These are phyloP conservation scores for Lepidium aucheri DNA, from an alignment of 345 rosid species.

Conservation along the genomic window DNA sequence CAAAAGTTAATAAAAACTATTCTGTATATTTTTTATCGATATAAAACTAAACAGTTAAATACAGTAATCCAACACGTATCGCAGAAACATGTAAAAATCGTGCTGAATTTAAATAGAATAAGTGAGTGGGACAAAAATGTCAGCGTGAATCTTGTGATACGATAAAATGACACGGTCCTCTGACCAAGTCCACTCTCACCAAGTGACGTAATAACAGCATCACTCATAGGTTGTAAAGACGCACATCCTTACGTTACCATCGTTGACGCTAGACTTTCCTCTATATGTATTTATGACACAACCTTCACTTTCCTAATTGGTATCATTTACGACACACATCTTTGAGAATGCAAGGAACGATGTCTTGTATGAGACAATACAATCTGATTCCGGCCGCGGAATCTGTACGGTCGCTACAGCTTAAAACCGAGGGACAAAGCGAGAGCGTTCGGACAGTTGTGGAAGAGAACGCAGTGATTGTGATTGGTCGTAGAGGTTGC, in stretches of 20 bases:
- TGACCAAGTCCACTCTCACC: slow-evolving; percentile 32
- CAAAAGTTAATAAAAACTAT: not conserved
- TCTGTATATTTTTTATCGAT: not conserved
- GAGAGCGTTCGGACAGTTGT: slow-evolving; percentile 32
- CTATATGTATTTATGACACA: not conserved
- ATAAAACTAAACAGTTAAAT: not conserved
- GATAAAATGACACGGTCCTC: slow-evolving; percentile 12
- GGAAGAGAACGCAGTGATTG: slow-evolving; percentile 50
- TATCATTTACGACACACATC: not conserved
- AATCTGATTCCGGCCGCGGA: slow-evolving; percentile 4
- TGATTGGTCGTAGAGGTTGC: slow-evolving; percentile 58
- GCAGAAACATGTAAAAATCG: not conserved
- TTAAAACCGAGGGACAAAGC: slow-evolving; percentile 8
- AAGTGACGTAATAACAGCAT: slow-evolving; percentile 36
- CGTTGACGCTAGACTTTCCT: slow-evolving; percentile 50
- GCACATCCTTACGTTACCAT: slow-evolving; percentile 42
- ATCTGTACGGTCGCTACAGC: not conserved
- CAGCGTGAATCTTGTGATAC: slow-evolving; percentile 19
- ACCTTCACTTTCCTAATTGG: not conserved
- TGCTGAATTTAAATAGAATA: slow-evolving; percentile 3
- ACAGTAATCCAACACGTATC: not conserved
- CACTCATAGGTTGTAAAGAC: slow-evolving; percentile 40
- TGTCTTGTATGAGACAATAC: slow-evolving; percentile 33
- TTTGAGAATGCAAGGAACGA: slow-evolving; percentile 49
- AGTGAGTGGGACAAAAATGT: not conserved